Evolutionary conservation across 1,284 basidiomycete species (phyloP), one percentile per base, ranked within the genome.

Genomic region (Austroboletus sp.): DNA sequence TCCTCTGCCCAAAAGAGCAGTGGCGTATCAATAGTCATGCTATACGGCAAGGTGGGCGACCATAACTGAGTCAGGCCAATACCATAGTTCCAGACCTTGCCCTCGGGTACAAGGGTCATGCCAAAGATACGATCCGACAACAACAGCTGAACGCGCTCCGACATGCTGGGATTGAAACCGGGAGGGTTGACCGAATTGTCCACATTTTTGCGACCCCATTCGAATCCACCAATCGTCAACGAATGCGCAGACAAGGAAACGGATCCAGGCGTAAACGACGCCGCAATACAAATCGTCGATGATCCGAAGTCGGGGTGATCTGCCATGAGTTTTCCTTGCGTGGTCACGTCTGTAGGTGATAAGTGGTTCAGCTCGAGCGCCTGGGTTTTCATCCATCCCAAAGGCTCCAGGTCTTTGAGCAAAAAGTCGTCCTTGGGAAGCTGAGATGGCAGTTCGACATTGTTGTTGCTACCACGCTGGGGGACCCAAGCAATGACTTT

Each of bases 381-480:
- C 64, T 96, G 93, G 0, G 92, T 97, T 72, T 98, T 97, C 69
- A 96, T 85, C 90, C 94, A 97, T n/a, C 93, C 94, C 9, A 98
- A 74, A 21, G 91, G 92, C 64, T 97, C 94, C 26, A 97, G 75
- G 57, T 94, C 93, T 65, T 95, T 95, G 50, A 98, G 72, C 49
- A 98, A 71, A 75, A 89, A 94, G 61, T 97, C 94, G 61, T 96
- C 92, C 66, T 87, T 85, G 13, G 94, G 94, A 43, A 96, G 71
- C 55, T 89, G 82, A 32, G 75, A 67, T 9, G 94, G 94, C 34
- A 98, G 73, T 65, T 97, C 92, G 16, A 97, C 84, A 37, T 80
- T 83, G 65, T 89, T 95, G 68, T 97, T 96, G 61, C 88, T 94
- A 37, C 96, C 95, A 37, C 94, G 82, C 67, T 99, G 96, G 25